These are phyloP conservation scores for Aureobasidium mangrovei DNA, from an alignment of 2,329 filamentous ascomycete species.

Conservation along the genomic window DNA sequence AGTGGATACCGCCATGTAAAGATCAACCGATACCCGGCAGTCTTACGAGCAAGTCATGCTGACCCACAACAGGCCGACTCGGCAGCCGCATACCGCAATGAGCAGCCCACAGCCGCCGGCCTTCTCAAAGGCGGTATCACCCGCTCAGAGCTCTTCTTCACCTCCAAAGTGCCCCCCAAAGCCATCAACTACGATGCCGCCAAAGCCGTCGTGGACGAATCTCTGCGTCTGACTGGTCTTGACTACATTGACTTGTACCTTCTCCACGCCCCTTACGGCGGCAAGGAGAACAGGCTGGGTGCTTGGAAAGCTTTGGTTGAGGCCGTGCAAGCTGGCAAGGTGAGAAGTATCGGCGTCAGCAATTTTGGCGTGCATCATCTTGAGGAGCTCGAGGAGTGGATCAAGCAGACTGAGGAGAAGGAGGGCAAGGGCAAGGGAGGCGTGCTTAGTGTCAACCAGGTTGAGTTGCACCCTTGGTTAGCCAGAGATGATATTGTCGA, in stretches of 20 bases:
- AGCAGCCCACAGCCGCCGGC: constrained; percentile 45
- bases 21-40: not conserved
- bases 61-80: constrained; percentile 45
- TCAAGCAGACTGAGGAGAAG: constrained; percentile 54
- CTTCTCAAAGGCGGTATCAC: constrained; percentile 44
- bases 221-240: constrained; percentile 50
- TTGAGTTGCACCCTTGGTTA: constrained; percentile 86
- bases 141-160: constrained; percentile 52
- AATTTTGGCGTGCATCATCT: constrained; percentile 50
- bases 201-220: constrained; percentile 54
- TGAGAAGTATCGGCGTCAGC: constrained; percentile 45
- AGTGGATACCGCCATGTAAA: constrained; percentile 49
- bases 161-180: constrained; percentile 48
- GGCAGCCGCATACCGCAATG: constrained; percentile 50
- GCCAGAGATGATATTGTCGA: constrained; percentile 66
- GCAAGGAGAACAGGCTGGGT: constrained; percentile 40
- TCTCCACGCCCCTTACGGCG: constrained; percentile 46
- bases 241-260: constrained; percentile 40
- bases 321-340: constrained; percentile 42
- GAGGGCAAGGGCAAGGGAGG: constrained; percentile 56
- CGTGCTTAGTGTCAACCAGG: constrained; percentile 74
- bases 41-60: not conserved
- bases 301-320: constrained; percentile 48
- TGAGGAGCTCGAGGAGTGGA: constrained; percentile 45
- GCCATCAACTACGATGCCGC: constrained; percentile 54